phyloP scores from a whole-genome alignment of 768 basidiomycete genomes.

The Leccinum sublutescens region DNA sequence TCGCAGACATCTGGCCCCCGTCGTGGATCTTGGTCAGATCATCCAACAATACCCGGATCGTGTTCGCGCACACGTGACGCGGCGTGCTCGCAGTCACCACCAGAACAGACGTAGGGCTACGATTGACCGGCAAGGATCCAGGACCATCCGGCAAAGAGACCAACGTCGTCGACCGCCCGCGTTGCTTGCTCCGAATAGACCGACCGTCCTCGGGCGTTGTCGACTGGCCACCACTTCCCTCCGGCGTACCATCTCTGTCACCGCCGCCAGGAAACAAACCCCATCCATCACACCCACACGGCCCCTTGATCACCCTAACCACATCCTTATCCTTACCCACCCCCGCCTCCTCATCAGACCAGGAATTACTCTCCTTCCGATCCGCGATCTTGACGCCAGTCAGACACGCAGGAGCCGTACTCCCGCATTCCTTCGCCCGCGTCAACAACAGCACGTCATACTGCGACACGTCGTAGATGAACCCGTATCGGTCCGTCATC shows the following conservation, averaged over 20 bases:
- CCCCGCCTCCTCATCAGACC: conserved; percentile 64
- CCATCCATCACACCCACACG: conserved; percentile 41
- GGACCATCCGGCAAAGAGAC: conserved; percentile 24
- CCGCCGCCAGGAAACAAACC: conserved; percentile 2
- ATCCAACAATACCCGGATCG: conserved; percentile 68
- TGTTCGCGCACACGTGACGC: conserved; percentile 71
- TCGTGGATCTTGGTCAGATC: conserved; percentile 84
- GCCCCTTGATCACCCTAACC: conserved; percentile 40
- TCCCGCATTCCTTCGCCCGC: conserved; percentile 68
- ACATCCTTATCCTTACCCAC: conserved; percentile 17
- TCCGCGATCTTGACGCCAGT: conserved; percentile 89
- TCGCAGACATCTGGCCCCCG: conserved; percentile 60
- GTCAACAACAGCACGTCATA: conserved; percentile 79
- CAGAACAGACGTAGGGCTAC: conserved; percentile 51
- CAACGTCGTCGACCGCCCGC: conserved; percentile 40
- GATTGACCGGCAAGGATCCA: neutral
- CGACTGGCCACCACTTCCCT: conserved; percentile 11
- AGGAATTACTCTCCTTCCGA: conserved; percentile 72
- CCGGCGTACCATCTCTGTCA: conserved; percentile 4
- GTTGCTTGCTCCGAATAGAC: conserved; percentile 40
- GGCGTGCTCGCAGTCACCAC: conserved; percentile 61
- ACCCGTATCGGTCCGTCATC: conserved; percentile 85
- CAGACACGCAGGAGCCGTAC: conserved; percentile 77
- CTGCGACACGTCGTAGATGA: conserved; percentile 82
- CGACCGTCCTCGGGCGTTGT: conserved; percentile 19